Evolutionary conservation across 768 basidiomycete species (phyloP).

Genomic region (Suillus fuscotomentosus): DNA sequence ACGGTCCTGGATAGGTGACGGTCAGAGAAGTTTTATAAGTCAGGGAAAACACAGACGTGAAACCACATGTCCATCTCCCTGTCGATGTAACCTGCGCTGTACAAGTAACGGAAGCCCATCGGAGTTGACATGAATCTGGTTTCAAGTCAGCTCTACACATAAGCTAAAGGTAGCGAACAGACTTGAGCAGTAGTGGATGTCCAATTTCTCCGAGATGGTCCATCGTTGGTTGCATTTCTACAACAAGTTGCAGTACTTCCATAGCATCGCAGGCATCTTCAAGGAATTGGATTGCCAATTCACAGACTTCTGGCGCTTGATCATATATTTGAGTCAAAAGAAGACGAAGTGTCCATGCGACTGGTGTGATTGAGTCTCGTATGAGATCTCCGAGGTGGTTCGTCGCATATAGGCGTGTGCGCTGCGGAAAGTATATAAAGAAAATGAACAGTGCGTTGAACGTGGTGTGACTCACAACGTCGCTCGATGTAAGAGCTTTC

Average conservation of each 20-base stretch:
- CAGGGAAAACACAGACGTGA: conserved; percentile 53
- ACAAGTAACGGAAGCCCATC: conserved; percentile 89
- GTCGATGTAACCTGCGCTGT: conserved; percentile 89
- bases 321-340: conserved; percentile 97
- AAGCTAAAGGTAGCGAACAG: conserved; percentile 21
- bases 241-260: conserved; percentile 83
- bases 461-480: conserved; percentile 52
- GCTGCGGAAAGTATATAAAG: conserved; percentile 41
- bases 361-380: conserved; percentile 56
- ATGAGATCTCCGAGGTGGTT: conserved; percentile 83
- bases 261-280: conserved; percentile 87
- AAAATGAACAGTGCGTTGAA: background rate
- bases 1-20: conserved; percentile 62
- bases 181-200: conserved; percentile 86
- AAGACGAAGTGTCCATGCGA: conserved; percentile 87
- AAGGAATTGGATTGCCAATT: conserved; percentile 84
- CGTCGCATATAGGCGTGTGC: conserved; percentile 87
- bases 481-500: conserved; percentile 92
- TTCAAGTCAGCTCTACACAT: background rate
- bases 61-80: conserved; percentile 97
- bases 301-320: conserved; percentile 84
- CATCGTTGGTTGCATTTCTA: conserved; percentile 92
- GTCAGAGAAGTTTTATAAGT: conserved; percentile 8
- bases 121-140: conserved; percentile 91
- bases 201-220: conserved; percentile 95